Conservation (phyloP, 1,284 basidiomycete species). For the Puccinia triticina region DNA sequence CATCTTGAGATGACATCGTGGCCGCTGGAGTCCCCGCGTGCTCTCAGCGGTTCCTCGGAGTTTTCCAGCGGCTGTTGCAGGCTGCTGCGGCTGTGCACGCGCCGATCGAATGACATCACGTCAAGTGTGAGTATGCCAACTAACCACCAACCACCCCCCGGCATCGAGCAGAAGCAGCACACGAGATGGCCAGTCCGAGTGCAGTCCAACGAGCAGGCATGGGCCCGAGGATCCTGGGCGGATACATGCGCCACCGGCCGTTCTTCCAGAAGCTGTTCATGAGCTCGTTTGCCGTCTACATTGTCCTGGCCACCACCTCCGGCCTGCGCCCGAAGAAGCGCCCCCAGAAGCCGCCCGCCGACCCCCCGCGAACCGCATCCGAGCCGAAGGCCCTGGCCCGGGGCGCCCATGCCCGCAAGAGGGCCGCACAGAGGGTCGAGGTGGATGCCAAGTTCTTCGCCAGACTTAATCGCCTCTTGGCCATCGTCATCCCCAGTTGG, state of each 20-base stretch:
- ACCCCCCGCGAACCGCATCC: no score
- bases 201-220: neutral
- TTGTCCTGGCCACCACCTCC: conserved; percentile 38
- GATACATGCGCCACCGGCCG: conserved; percentile 31
- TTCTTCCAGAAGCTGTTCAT: conserved; percentile 34
- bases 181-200: no score
- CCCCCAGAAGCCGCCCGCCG: neutral
- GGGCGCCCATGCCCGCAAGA: neutral
- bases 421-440: conserved; percentile 29
- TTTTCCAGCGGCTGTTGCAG: no score
- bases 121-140: no score
- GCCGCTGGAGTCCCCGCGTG: no score
- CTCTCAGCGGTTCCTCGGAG: no score
- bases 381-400: no score
- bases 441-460: conserved; percentile 39
- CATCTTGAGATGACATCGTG: no score
- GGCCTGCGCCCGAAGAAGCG: conserved; percentile 46
- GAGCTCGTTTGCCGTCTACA: conserved; percentile 41
- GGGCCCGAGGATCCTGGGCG: neutral
- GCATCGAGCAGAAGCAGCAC: neutral
- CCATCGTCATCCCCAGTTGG: conserved; percentile 49
- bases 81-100: no score
- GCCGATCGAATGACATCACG: no score
- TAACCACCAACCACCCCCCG: no score
- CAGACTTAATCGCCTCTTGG: conserved; percentile 36